These are phyloP conservation scores for Olyra latifolia DNA, from an alignment of 176 grass and related monocot species.

Conservation along the genomic window DNA sequence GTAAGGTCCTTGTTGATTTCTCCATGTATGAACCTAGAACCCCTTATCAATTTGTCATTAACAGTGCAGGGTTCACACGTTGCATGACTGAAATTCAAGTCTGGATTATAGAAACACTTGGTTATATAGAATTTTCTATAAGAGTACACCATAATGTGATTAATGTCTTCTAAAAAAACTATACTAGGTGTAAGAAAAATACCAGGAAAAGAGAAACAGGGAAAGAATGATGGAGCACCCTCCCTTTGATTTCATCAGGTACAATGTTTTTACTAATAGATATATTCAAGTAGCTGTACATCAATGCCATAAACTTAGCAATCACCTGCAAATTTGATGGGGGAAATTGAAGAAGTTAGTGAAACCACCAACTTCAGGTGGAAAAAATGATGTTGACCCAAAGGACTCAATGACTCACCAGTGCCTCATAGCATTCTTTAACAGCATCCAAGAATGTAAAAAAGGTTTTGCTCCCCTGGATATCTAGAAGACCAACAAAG, in stretches of 20 bases:
- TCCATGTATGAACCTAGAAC: background rate
- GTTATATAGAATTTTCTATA: slow-evolving; percentile 7
- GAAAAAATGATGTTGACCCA: slow-evolving; percentile 14
- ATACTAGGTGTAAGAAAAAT: slow-evolving; percentile 17
- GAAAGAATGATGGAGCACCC: slow-evolving; percentile 96
- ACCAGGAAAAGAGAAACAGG: slow-evolving; percentile 97
- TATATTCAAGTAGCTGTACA: slow-evolving; percentile 99
- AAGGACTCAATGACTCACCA: slow-evolving; percentile 54
- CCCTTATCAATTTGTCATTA: background rate
- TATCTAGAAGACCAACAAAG: slow-evolving; percentile 92
- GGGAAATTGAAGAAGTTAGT: background rate
- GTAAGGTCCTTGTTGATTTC: background rate
- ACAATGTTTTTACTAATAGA: slow-evolving; percentile 98
- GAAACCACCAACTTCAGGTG: slow-evolving; percentile 22
- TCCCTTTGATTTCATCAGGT: slow-evolving; percentile 95
- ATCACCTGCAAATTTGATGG: slow-evolving; percentile 64
- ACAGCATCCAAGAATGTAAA: slow-evolving; percentile 92
- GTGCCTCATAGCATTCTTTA: slow-evolving; percentile 98
- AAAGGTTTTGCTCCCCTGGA: slow-evolving; percentile 84
- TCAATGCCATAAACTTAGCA: slow-evolving; percentile 97
- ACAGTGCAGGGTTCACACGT: background rate
- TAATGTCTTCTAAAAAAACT: background rate
- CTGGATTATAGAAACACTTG: background rate
- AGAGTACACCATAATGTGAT: background rate
- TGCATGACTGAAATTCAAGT: background rate